Percentiles rank a stretch among this genome's conserved stretches.
Conservation (phyloP, 345 rosid genomes). For the Rhizophora mangle region DNA sequence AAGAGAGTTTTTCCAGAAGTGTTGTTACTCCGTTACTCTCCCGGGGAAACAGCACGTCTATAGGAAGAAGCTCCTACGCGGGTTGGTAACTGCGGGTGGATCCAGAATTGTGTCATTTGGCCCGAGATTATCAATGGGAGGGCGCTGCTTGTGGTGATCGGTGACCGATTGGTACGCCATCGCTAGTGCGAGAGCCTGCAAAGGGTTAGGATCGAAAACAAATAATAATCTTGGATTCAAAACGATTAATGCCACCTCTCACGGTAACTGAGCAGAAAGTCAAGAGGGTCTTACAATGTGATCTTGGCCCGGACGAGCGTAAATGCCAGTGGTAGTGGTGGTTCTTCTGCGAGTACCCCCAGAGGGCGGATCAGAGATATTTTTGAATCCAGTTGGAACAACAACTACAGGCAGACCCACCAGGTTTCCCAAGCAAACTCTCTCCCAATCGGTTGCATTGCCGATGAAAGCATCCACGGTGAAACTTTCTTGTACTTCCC, state of each 20-base stretch:
- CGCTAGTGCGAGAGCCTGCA: conserved; percentile 82
- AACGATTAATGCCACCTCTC: not conserved
- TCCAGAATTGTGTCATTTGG: conserved; percentile 48
- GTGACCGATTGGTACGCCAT: conserved; percentile 82
- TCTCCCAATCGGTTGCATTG: conserved; percentile 89
- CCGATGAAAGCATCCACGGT: conserved; percentile 78
- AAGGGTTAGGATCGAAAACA: not conserved
- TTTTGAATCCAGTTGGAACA: conserved; percentile 59
- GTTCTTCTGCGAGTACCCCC: conserved; percentile 51
- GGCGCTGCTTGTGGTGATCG: conserved; percentile 67
- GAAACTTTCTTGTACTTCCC: conserved; percentile 69
- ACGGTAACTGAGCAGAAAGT: not conserved
- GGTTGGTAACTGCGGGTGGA: conserved; percentile 40
- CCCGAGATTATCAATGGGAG: conserved; percentile 67
- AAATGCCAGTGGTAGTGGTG: conserved; percentile 62
- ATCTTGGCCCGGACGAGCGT: conserved; percentile 74
- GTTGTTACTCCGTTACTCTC: too few relatives aligned
- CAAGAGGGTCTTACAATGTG: conserved; percentile 56
- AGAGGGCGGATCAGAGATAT: conserved; percentile 53
- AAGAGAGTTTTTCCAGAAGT: not conserved
- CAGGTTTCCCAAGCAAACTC: conserved; percentile 80
- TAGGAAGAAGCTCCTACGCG: conserved; percentile 39
- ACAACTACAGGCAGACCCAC: conserved; percentile 77
- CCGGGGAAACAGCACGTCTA: conserved; percentile 13
- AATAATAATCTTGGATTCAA: not conserved